Evolutionary conservation across 768 basidiomycete genomes (phyloP).

Genomic region (Rhodosporidiobolus sp.): DNA sequence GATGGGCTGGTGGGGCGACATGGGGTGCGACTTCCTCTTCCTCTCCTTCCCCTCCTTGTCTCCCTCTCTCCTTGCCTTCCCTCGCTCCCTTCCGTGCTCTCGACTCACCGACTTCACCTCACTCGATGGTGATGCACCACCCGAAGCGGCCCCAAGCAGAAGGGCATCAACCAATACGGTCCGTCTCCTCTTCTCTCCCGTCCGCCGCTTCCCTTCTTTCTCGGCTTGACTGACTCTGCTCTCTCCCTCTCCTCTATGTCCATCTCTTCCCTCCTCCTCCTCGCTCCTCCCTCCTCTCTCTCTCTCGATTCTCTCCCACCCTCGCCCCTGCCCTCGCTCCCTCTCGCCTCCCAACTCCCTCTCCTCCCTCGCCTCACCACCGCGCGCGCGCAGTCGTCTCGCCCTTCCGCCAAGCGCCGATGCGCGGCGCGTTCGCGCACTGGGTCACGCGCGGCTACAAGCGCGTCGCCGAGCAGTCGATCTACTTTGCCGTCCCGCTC

Average conservation of each 20-base stretch:
- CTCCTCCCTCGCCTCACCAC: no score
- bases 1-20: slow-evolving; percentile 78
- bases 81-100: neutral
- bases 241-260: no score
- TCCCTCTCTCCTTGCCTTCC: no score
- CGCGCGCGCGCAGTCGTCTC: slow-evolving; percentile 61
- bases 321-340: neutral
- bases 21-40: slow-evolving; percentile 1
- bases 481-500: slow-evolving; percentile 77
- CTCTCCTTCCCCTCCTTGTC: no score
- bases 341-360: neutral
- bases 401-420: slow-evolving; percentile 73
- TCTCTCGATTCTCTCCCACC: neutral
- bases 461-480: slow-evolving; percentile 66
- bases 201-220: neutral
- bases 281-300: no score
- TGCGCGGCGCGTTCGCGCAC: slow-evolving; percentile 64
- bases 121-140: slow-evolving; percentile 54
- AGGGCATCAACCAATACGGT: slow-evolving; percentile 79
- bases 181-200: slow-evolving; percentile 51
- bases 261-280: neutral
- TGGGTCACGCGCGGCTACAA: slow-evolving; percentile 86
- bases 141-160: slow-evolving; percentile 60
- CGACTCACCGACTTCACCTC: neutral
- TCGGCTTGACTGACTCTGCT: neutral